phyloP scores from a whole-genome alignment of 352 stramenopile genomes.

The Phytopythium oedochilum region DNA sequence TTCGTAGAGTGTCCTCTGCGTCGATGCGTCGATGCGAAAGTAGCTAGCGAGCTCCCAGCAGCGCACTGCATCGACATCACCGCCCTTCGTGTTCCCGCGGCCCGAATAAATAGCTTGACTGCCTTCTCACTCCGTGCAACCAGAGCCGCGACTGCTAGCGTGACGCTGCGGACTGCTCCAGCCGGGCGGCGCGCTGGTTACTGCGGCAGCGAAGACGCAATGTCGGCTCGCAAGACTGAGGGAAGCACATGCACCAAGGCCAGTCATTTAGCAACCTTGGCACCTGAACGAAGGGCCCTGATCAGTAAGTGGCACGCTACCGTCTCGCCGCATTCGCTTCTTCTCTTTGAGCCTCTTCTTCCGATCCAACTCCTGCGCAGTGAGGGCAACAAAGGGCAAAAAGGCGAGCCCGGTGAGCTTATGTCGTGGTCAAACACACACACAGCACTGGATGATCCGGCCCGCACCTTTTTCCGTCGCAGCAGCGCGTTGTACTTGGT shows the following conservation, averaged over 20 bases:
- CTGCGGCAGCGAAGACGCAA: constrained; percentile 1
- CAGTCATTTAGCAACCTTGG: too few species aligned
- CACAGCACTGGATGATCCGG: too few species aligned
- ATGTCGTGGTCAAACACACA: too few species aligned
- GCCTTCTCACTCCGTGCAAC: background rate
- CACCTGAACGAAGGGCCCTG: too few species aligned
- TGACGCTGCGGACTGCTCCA: background rate
- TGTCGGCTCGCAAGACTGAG: background rate
- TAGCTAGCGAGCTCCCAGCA: too few species aligned
- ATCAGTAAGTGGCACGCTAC: too few species aligned
- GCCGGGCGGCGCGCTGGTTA: background rate
- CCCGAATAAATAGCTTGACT: constrained; percentile 2
- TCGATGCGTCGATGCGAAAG: too few species aligned
- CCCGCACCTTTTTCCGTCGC: constrained; percentile 56
- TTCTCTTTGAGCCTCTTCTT: constrained; percentile 75
- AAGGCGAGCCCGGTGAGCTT: background rate
- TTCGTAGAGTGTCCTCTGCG: too few species aligned
- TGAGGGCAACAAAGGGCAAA: too few species aligned
- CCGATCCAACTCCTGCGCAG: constrained; percentile 45
- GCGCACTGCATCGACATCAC: too few species aligned
- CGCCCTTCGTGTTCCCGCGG: background rate
- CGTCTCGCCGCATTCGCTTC: constrained; percentile 62
- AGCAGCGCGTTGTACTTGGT: constrained; percentile 58
- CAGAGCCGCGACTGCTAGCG: background rate
- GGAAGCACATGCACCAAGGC: background rate